Evolutionary conservation across 2,329 filamentous ascomycete species (phyloP), one percentile per base, ranked within the genome.

Genomic region (Colletotrichum sp.): DNA sequence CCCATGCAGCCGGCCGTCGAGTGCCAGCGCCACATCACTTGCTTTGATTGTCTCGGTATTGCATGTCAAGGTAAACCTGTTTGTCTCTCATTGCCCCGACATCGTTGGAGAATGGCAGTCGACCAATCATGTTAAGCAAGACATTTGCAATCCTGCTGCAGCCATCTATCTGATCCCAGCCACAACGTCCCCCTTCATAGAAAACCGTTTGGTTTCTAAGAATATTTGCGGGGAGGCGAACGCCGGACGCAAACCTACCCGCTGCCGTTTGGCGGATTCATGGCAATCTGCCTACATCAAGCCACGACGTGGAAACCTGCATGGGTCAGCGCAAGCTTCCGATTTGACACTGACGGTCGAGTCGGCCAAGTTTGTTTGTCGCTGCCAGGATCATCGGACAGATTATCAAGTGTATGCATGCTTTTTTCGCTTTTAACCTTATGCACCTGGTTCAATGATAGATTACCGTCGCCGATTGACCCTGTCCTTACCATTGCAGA

Each of bases 1-100:
- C 16, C 29, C 62, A 64, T 75, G 66, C 73, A 38, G 59, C 55
- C 29, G 33, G 55, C 72, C 72, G 72, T 34, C 43, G 18, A 66
- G 34, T 36, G 43, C 72, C 29, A 66, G 33, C 62, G 57, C 27
- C 55, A 55, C 55, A 62, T 65, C 70, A 55, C 55, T 66, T 43
- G 27, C 18, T 15, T 71, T 33, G 43, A 55, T 16, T 57, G 62
- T 66, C 55, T 70, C 31, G 33, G 21, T 71, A 31, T 16, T 11
- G 16, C 27, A 24, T 27, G n/a, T 13, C 43, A 15, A 63, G 8
- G 11, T 36, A 18, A 21, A 43, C 16, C n/a, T 34, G 54, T 36
- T 33, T 68, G 34, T 68, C 55, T 51, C 24, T 59, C 36, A 33
- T 11, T 33, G 6, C n/a, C 24, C 36, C 12, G 16, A 12, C 16